Evolutionary conservation across 2,329 filamentous ascomycete genomes (phyloP), one percentile per base, ranked within the genome.

Genomic region (Chaetothyriales sp.): DNA sequence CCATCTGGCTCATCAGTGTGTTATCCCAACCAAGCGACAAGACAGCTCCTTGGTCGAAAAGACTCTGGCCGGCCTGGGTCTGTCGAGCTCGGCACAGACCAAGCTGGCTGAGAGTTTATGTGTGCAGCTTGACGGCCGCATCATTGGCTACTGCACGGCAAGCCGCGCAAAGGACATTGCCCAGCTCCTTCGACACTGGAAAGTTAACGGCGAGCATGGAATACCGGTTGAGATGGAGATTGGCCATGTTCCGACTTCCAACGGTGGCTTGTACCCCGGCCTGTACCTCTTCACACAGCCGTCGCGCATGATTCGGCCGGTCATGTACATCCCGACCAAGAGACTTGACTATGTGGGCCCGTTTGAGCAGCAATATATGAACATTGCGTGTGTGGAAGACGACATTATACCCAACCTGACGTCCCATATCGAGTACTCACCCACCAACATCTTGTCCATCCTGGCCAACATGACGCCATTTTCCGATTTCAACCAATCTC

Each of bases 381-480:
- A 89, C 47, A 95, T 98, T 65, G 89, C 92, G 19, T 89, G 89
- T 61, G 83, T 86, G n/a, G 84, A 89, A 48, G 77, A 83, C 33
- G 92, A 98, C 66, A 81, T 97, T 55, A 77, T 85, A 25, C 86
- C 88, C n/a, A 88, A 88, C 47, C 78, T 89, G 63, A 89, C 88
- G 4, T 95, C 89, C 0, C 92, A 98, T 65, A 89, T 97, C 45
- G 92, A 98, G 68, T 86, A 86, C 62, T 84, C 89, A 53, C 89
- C 92, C 1, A 98, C 92, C 29, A 92, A 97, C 69, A 97, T 98
- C 59, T 80, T 98, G 22, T 97, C 90, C 6, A 97, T 98, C 58
- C 77, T 98, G 49, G 92, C 92, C 63, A 97, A 97, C 70, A 94
- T 95, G 84, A 98, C 92, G 0, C 92, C 92, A 2, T 98, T 98